These are phyloP conservation scores for Noccaea caerulescens DNA, from an alignment of 345 rosid species.

Conservation along the genomic window DNA sequence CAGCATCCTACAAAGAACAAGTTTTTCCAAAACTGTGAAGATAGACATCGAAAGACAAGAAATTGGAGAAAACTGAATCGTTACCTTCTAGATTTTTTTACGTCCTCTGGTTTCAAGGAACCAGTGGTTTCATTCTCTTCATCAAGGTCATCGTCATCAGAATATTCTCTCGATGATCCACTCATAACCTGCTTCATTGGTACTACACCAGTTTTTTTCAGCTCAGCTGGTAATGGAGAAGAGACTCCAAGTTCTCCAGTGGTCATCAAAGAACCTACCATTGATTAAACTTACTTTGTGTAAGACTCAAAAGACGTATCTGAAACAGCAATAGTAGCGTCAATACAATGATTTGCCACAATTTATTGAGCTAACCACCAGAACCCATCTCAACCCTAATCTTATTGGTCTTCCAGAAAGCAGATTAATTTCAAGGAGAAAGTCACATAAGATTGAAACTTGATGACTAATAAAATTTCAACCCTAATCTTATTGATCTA, in stretches of 20 bases:
- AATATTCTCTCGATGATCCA: slow-evolving; percentile 92
- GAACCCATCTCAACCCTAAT: slow-evolving; percentile 8
- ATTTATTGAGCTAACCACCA: slow-evolving; percentile 1
- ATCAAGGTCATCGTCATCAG: slow-evolving; percentile 88
- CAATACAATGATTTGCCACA: neutral
- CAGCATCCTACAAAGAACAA: slow-evolving; percentile 63
- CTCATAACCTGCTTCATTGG: slow-evolving; percentile 75
- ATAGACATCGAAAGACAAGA: slow-evolving; percentile 14
- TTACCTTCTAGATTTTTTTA: slow-evolving; percentile 77
- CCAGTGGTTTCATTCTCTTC: slow-evolving; percentile 81
- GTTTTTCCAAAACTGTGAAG: neutral
- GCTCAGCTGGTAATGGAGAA: slow-evolving; percentile 49
- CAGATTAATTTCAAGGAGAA: slow-evolving; percentile 8
- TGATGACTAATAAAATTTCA: neutral
- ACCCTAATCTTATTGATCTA: neutral
- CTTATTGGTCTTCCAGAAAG: neutral
- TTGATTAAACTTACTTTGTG: slow-evolving; percentile 27
- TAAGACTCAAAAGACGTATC: slow-evolving; percentile 28
- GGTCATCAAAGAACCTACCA: slow-evolving; percentile 51
- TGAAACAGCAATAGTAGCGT: neutral
- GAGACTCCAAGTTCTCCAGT: slow-evolving; percentile 51
- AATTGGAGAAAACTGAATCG: neutral
- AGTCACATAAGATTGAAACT: slow-evolving; percentile 20
- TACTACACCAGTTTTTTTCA: slow-evolving; percentile 45
- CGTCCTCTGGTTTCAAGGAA: slow-evolving; percentile 59